Conservation (phyloP, 2,329 filamentous ascomycete genomes). For the Trichophyton verrucosum region DNA sequence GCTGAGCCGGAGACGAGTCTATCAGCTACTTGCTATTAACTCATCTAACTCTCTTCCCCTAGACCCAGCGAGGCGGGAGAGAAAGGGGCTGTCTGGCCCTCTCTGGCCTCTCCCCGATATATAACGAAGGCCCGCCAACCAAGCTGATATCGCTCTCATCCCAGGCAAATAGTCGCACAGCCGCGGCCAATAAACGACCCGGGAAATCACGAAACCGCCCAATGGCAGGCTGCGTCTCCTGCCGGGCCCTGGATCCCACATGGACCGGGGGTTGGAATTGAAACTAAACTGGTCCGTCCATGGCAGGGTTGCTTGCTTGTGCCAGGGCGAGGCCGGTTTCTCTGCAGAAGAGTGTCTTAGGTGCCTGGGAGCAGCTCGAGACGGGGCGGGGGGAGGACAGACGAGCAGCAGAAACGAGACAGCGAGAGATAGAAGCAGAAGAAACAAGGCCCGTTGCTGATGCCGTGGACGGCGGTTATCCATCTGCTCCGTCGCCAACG, state of each 20-base stretch:
- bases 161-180: not conserved
- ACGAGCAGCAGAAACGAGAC: not conserved
- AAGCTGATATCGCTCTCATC: not conserved
- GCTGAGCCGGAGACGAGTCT: not conserved
- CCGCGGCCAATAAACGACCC: not conserved
- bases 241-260: not conserved
- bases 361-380: not conserved
- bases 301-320: not conserved
- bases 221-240: not conserved
- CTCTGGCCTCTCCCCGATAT: not conserved
- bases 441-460: not conserved
- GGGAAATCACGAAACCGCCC: not conserved
- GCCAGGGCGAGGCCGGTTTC: not conserved
- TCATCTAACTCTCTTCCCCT: too few relatives aligned
- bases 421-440: not conserved
- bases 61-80: not conserved
- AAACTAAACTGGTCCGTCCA: not conserved
- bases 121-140: too few relatives aligned
- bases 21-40: not conserved
- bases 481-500: too few relatives aligned
- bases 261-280: not conserved
- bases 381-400: too few relatives aligned
- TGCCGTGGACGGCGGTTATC: not conserved
- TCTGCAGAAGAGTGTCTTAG: not conserved
- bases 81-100: not conserved